A percentile compares a stretch with the other conserved stretches of the same genome.
These are phyloP conservation scores for Globisporangium viniferum DNA, from an alignment of 352 stramenopile genomes.

Conservation along the genomic window DNA sequence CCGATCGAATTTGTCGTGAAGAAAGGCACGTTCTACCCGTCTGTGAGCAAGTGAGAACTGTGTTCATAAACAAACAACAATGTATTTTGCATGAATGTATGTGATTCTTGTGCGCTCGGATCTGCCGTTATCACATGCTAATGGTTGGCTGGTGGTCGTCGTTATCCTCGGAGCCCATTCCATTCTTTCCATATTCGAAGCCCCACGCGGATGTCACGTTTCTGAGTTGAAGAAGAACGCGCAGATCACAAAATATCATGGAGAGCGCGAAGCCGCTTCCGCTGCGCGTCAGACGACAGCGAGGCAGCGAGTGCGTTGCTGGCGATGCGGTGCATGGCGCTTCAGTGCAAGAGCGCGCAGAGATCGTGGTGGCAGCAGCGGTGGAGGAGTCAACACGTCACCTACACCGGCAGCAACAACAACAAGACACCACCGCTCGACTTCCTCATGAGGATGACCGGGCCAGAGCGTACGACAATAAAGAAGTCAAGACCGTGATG, in stretches of 20 bases:
- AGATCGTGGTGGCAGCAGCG: not conserved
- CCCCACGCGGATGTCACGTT: not conserved
- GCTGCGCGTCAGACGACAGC: not conserved
- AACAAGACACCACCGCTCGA: not conserved
- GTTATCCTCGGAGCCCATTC: not conserved
- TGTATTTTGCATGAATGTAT: not conserved
- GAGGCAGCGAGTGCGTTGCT: not conserved
- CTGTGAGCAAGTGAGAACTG: not conserved
- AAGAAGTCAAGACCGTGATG: not conserved
- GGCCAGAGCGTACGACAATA: not conserved
- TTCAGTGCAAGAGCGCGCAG: not conserved
- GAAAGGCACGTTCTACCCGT: constrained; percentile 33
- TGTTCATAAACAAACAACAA: not conserved
- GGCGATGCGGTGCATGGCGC: not conserved
- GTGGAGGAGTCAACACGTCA: not conserved
- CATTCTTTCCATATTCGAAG: not conserved
- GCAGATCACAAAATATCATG: not conserved
- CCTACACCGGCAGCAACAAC: not conserved
- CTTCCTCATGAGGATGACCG: not conserved
- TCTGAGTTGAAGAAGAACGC: not conserved
- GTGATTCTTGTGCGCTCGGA: too few relatives aligned
- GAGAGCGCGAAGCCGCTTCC: not conserved
- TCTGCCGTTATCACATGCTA: too few relatives aligned
- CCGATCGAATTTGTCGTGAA: constrained; percentile 80
- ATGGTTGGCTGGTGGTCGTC: not conserved